Conservation (phyloP, 1,284 basidiomycete genomes). For the Trametes sp. region DNA sequence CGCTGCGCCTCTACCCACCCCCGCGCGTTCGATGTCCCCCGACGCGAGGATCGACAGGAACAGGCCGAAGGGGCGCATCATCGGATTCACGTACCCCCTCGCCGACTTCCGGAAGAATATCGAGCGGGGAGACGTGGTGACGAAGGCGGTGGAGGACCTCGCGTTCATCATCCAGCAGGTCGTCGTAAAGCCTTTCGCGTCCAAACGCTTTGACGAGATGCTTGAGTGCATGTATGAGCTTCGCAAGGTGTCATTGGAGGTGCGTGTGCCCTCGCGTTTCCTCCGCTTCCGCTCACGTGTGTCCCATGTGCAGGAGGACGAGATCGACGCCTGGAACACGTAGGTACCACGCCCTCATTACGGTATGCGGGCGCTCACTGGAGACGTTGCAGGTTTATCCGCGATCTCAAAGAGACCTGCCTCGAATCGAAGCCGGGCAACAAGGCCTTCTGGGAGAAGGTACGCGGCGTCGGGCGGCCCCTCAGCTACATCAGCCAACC, state of each 20-base stretch:
- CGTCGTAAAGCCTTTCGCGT: slow-evolving; percentile 72
- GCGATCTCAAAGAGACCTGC: slow-evolving; percentile 63
- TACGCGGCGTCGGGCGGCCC: slow-evolving; percentile 57
- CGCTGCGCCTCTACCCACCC: slow-evolving; percentile 37
- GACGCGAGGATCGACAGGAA: slow-evolving; percentile 51
- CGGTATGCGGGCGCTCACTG: slow-evolving; percentile 5
- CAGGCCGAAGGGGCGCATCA: slow-evolving; percentile 61
- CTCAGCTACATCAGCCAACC: slow-evolving; percentile 69
- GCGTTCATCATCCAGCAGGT: slow-evolving; percentile 75
- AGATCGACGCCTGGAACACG: slow-evolving; percentile 81
- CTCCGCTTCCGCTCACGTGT: background rate
- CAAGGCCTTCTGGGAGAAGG: slow-evolving; percentile 66
- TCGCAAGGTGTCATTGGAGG: slow-evolving; percentile 70
- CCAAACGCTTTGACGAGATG: slow-evolving; percentile 70
- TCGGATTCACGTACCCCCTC: slow-evolving; percentile 78
- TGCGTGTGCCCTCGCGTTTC: slow-evolving; percentile 38
- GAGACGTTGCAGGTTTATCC: slow-evolving; percentile 58
- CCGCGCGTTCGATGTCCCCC: slow-evolving; percentile 57
- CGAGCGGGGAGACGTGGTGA: slow-evolving; percentile 76
- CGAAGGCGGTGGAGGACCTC: slow-evolving; percentile 84
- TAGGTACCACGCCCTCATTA: slow-evolving; percentile 45
- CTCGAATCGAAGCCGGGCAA: slow-evolving; percentile 60
- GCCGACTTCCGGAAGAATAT: slow-evolving; percentile 79
- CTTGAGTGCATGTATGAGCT: slow-evolving; percentile 75
- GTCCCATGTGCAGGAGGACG: slow-evolving; percentile 68